Conservation (phyloP, 176 grass and related monocot genomes). For the Eragrostis nindensis region DNA sequence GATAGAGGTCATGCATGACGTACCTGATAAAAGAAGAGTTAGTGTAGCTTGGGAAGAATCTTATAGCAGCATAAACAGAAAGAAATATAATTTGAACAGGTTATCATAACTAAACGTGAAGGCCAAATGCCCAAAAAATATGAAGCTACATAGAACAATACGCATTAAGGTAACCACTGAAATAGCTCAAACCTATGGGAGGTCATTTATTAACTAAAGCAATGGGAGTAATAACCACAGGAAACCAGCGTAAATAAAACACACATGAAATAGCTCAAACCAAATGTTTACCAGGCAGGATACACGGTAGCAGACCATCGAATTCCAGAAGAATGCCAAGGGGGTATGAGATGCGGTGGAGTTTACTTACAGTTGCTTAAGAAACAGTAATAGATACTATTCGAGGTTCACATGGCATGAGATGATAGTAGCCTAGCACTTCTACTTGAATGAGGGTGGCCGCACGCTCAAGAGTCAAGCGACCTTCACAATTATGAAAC, state of each 20-base stretch:
- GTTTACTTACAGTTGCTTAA: background rate
- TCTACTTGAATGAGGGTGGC: background rate
- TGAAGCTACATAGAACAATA: background rate
- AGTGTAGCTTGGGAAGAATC: slow-evolving; percentile 1
- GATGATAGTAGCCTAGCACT: background rate
- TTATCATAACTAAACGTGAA: slow-evolving; percentile 1
- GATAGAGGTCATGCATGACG: slow-evolving; percentile 47
- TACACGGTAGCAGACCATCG: background rate
- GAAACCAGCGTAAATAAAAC: background rate
- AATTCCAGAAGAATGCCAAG: background rate
- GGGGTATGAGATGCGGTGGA: background rate
- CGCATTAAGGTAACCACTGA: background rate
- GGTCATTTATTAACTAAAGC: background rate
- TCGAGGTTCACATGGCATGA: background rate
- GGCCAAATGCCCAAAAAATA: background rate
- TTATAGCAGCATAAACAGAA: slow-evolving; percentile 27
- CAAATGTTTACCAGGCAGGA: background rate
- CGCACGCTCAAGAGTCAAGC: slow-evolving; percentile 4
- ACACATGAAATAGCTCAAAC: background rate
- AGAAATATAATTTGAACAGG: background rate
- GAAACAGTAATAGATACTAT: background rate
- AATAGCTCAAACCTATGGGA: background rate
- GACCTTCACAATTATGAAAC: slow-evolving; percentile 7
- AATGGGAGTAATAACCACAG: background rate
- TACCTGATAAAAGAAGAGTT: slow-evolving; percentile 31